Base-by-base conservation (phyloP, 169 alveolate species). In the Cryptosporidium viatorum region DNA sequence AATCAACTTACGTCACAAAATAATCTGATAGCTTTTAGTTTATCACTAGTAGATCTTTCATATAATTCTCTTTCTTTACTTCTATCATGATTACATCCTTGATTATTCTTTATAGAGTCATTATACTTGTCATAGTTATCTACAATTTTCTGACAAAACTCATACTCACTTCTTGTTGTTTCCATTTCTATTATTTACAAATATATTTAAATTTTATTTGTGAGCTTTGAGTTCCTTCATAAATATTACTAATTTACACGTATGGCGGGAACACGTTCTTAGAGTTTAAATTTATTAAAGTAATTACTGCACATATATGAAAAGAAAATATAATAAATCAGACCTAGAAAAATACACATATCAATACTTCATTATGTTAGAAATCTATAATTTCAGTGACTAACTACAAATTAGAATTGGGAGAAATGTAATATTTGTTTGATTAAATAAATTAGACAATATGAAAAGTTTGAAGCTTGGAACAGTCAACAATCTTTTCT, bases 11-110 rank as follows among this genome's bases (percentile, higher is more conserved):
- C 89, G 43, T 80, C 75, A 43, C 89, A 80, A 43, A 80, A 80
- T 31, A 80, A 14, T 65, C 33, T 43, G 26, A 80, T 80, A 43
- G 89, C 89, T n/a, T 65, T 37, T 43, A 80, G 75, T 14, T 80
- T 80, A 26, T 80, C 89, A 26, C n/a, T 23, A 12, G 89, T 80
- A 59, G 60, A 9, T 21, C 89, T 59, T 43, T 80, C 89, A 62
- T 62, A 80, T n/a, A 80, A 37, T 41, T 80, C 89, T 65, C 89
- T 80, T 29, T 80, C 89, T 21, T 80, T 80, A 45, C 80, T 62
- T 62, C 89, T 59, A 67, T 80, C 89, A 21, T 80, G 89, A 41
- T n/a, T 62, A 26, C 89, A 80, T 5, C 80, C 75, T 31, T 37
- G 51, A n/a, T 26, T 62, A 31, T 23, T 45, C 39, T 41, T 80